Evolutionary conservation across 352 stramenopile species (phyloP), one percentile per base, ranked within the genome.

Genomic region (Phytopythium kandeliae): DNA sequence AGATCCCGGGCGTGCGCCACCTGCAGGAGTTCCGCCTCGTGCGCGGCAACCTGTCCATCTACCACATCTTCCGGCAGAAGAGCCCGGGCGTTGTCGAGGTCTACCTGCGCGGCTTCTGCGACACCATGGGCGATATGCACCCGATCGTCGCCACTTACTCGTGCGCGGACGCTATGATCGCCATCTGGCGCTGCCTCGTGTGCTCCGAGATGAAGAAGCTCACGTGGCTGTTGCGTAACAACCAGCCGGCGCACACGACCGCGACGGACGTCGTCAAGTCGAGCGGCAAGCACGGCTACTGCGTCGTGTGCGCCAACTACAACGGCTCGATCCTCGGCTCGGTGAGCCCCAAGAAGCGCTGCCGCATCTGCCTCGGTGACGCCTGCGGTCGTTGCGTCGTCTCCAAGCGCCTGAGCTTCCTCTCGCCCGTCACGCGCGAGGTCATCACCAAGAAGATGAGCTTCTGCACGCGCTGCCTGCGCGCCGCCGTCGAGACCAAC

Each of bases 401-500:
- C 10, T 37, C 52, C 16, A 58, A 60, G 46, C 34, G 25, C 9
- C 37, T 66, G 28, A 56, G 43, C 28, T 48, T 56, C 31, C 55
- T 62, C n/a, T 63, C 47, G 26, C 28, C 49, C 2, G 34, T 46
- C 17, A 59, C 36, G 17, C 58, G 51, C 22, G 34, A 60, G 26
- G 54, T 67, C 10, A 42, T 55, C 24, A 57, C 17, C 25, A 25
- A 38, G 19, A 52, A 57, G 19, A 51, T 55, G 30, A 55, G 38
- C 11, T 51, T 70, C 36, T 70, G 62, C 47, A 54, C 50, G 15
- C 62, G 58, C 3, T 70, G 62, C 44, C 19, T 62, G 21, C 58
- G 46, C 36, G 51, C 54, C 30, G 51, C 58, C 8, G 51, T 60
- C 30, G 51, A 59, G n/a, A 58, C 21, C 19, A 41, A 56, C 40